Percentiles rank a stretch among this genome's conserved stretches.
Evolutionary conservation across 768 basidiomycete species (phyloP).

Genomic region (Chalciporus pseudorubinellus): DNA sequence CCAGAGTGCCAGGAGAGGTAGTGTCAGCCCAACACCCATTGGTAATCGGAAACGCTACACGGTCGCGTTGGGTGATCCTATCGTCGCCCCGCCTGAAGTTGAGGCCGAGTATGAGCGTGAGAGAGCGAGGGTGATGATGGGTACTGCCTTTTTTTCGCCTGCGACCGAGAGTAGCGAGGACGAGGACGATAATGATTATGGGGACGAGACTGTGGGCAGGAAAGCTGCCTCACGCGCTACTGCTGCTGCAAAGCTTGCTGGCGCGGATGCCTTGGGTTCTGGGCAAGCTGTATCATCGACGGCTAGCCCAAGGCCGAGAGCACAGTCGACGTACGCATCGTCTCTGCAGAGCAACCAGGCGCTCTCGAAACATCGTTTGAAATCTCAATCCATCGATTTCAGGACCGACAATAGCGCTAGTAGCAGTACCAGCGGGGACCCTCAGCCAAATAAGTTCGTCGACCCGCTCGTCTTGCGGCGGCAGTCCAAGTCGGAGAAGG

Average conservation of each 20-base stretch:
- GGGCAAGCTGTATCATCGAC: constrained; percentile 5
- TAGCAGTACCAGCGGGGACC: constrained; percentile 13
- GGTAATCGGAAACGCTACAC: constrained; percentile 73
- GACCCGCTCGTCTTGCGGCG: constrained; percentile 72
- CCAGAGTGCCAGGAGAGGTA: constrained; percentile 43
- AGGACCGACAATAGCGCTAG: constrained; percentile 18
- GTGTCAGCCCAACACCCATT: constrained; percentile 67
- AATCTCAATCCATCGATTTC: constrained; percentile 41
- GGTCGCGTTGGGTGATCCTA: constrained; percentile 76
- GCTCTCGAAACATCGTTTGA: constrained; percentile 28
- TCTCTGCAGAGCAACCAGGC: constrained; percentile 30
- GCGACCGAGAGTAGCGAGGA: constrained; percentile 38
- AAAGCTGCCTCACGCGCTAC: constrained; percentile 31
- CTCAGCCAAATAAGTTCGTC: constrained; percentile 51
- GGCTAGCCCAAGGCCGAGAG: constrained; percentile 39
- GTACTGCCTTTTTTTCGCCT: constrained; percentile 44
- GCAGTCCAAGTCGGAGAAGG: constrained; percentile 49
- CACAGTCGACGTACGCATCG: constrained; percentile 55
- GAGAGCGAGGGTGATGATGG: constrained; percentile 26
- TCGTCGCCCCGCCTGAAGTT: constrained; percentile 40
- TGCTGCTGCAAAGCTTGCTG: constrained; percentile 35
- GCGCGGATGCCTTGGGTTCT: constrained; percentile 23
- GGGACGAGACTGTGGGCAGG: constrained; percentile 57
- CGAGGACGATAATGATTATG: constrained; percentile 35
- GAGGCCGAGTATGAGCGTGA: constrained; percentile 32